Conservation (phyloP, 371 early-diverging fungal species). For the Hamiltosporidium tvaerminnensis region DNA sequence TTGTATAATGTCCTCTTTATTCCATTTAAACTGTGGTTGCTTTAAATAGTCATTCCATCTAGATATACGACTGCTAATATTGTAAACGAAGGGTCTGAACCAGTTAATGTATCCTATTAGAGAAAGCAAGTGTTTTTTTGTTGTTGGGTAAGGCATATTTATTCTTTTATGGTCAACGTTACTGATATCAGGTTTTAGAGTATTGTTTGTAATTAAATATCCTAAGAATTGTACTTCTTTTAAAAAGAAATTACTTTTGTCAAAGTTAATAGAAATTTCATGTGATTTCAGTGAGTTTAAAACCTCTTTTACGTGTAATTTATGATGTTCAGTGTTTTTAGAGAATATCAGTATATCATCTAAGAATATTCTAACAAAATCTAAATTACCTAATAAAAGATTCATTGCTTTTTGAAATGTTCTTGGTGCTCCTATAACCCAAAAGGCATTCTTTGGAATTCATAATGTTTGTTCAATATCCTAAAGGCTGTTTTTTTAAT, state of each 20-base stretch:
- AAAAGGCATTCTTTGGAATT: neutral
- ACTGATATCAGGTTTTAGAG: neutral
- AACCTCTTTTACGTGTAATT: neutral
- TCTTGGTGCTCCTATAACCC: slow-evolving; percentile 8
- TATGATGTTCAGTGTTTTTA: slow-evolving; percentile 5
- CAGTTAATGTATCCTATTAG: slow-evolving; percentile 7
- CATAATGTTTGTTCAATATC: neutral
- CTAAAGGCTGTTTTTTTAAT: no score
- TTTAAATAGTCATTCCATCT: neutral
- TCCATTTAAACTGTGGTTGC: neutral
- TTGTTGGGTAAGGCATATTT: neutral
- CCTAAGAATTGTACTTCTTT: slow-evolving; percentile 8
- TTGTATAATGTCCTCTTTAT: neutral
- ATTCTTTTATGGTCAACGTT: neutral
- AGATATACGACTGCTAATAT: neutral
- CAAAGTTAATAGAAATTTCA: slow-evolving; percentile 6
- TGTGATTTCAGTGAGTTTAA: neutral
- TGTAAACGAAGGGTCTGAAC: slow-evolving; percentile 5
- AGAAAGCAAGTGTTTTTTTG: neutral
- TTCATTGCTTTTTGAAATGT: slow-evolving; percentile 12
- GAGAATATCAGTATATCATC: slow-evolving; percentile 18
- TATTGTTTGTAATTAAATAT: neutral
- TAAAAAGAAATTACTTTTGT: slow-evolving; percentile 9
- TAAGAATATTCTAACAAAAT: slow-evolving; percentile 10
- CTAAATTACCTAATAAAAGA: slow-evolving; percentile 1